Percentiles rank a stretch among this genome's conserved stretches.
Evolutionary conservation across 2,329 filamentous ascomycete species (phyloP).

Genomic region (Clarireedia homoeocarpa): DNA sequence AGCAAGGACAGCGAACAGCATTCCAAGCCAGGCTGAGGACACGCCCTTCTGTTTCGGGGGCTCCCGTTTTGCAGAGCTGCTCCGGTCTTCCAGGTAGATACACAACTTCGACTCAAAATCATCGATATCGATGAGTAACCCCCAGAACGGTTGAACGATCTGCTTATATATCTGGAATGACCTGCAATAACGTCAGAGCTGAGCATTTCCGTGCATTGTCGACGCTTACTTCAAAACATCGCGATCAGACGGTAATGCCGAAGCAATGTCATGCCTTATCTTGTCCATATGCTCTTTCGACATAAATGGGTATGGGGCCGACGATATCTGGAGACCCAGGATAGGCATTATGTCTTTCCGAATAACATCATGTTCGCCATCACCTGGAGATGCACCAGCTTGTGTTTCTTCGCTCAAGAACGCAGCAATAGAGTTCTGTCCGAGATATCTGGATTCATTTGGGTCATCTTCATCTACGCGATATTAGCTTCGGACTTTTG

Average conservation of each 20-base stretch:
- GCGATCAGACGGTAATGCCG: slow-evolving; percentile 54
- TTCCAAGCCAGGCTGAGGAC: slow-evolving; percentile 58
- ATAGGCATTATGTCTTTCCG: slow-evolving; percentile 60
- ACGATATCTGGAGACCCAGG: slow-evolving; percentile 54
- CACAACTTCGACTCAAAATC: slow-evolving; percentile 58
- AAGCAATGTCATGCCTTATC: slow-evolving; percentile 51
- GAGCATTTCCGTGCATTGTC: background rate
- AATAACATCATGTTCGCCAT: slow-evolving; percentile 41
- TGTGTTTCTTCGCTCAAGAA: slow-evolving; percentile 51
- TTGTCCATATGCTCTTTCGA: slow-evolving; percentile 53
- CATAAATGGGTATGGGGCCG: slow-evolving; percentile 59
- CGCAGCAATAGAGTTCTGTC: slow-evolving; percentile 62
- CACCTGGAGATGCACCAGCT: slow-evolving; percentile 40
- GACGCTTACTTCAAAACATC: slow-evolving; percentile 56
- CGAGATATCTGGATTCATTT: slow-evolving; percentile 52
- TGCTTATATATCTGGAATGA: slow-evolving; percentile 60
- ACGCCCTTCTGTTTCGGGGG: slow-evolving; percentile 30
- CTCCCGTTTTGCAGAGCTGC: slow-evolving; percentile 33
- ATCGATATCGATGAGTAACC: slow-evolving; percentile 58
- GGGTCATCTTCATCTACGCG: slow-evolving; percentile 43
- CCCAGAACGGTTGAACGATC: slow-evolving; percentile 60
- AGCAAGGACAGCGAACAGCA: slow-evolving; percentile 56
- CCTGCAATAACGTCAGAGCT: slow-evolving; percentile 30
- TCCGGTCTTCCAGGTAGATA: slow-evolving; percentile 57
- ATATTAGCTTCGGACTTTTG: slow-evolving; percentile 5